Evolutionary conservation across 2,329 filamentous ascomycete genomes (phyloP).

Genomic region (Microthyrium microscopicum): DNA sequence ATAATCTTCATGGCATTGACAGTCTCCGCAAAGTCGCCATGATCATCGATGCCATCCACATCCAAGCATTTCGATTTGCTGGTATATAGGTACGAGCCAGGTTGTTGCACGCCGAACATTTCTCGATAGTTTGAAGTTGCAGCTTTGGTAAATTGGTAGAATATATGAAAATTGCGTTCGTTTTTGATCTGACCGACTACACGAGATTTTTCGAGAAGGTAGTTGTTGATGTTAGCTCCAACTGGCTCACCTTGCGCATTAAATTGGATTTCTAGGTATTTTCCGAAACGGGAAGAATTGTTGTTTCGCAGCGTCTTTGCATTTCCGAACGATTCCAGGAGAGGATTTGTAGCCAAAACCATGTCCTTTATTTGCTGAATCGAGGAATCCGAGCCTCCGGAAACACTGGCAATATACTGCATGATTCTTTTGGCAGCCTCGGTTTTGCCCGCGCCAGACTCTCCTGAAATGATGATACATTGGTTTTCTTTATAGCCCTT

Average conservation of each 20-base stretch:
- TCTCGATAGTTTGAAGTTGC: conserved; percentile 69
- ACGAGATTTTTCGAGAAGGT: conserved; percentile 84
- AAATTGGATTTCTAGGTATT: conserved; percentile 95
- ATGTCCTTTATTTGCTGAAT: conserved; percentile 98
- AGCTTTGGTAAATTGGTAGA: conserved; percentile 96
- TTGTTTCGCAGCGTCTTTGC: conserved; percentile 97
- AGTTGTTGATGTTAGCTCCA: conserved; percentile 96
- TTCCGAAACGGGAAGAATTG: conserved; percentile 96
- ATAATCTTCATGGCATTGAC: conserved; percentile 90
- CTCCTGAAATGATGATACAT: conserved; percentile 97
- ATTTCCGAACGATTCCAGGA: conserved; percentile 95
- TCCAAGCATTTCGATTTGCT: conserved; percentile 89
- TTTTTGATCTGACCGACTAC: conserved; percentile 90
- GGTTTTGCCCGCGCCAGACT: conserved; percentile 95
- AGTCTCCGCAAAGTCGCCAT: conserved; percentile 77
- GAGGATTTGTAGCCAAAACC: conserved; percentile 93
- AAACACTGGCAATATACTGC: conserved; percentile 98
- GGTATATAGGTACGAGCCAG: conserved; percentile 85
- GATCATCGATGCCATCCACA: conserved; percentile 84
- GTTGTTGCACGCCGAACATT: conserved; percentile 60
- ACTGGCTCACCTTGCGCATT: conserved; percentile 81
- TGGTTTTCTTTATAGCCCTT: conserved; percentile 98
- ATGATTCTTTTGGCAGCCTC: conserved; percentile 97
- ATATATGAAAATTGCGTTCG: conserved; percentile 98
- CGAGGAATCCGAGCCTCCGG: conserved; percentile 64